These are phyloP conservation scores for Bipolaris victoriae DNA, from an alignment of 2,329 filamentous ascomycete species.

Conservation along the genomic window DNA sequence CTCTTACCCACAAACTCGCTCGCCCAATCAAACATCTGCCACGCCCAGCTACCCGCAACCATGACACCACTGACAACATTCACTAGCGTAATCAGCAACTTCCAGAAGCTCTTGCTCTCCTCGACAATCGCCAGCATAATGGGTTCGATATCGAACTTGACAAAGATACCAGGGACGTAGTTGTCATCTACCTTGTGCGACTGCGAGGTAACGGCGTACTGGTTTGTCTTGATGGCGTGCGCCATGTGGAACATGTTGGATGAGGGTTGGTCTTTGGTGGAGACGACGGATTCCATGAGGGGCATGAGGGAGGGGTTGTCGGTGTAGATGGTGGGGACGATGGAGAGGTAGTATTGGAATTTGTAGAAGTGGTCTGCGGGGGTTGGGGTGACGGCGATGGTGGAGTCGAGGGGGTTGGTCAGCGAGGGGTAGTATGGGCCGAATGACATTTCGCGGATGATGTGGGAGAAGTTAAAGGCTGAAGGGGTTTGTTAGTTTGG, in stretches of 20 bases:
- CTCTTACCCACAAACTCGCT: slow-evolving; percentile 55
- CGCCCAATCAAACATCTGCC: slow-evolving; percentile 80
- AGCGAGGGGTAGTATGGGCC: slow-evolving; percentile 95
- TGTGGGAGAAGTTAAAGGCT: slow-evolving; percentile 98
- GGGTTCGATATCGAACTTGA: slow-evolving; percentile 99
- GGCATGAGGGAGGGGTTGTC: slow-evolving; percentile 57
- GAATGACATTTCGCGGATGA: slow-evolving; percentile 94
- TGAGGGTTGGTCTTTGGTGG: slow-evolving; percentile 42
- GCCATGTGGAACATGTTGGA: slow-evolving; percentile 43
- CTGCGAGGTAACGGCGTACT: slow-evolving; percentile 96
- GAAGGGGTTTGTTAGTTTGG: slow-evolving; percentile 16
- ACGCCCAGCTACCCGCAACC: slow-evolving; percentile 93
- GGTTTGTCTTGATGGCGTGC: slow-evolving; percentile 85
- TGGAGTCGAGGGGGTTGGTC: slow-evolving; percentile 91
- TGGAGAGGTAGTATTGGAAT: slow-evolving; percentile 95
- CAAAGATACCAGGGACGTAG: slow-evolving; percentile 85
- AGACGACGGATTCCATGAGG: slow-evolving; percentile 47
- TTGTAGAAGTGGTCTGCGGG: slow-evolving; percentile 84
- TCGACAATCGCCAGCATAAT: slow-evolving; percentile 87
- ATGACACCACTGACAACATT: slow-evolving; percentile 91
- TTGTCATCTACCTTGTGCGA: slow-evolving; percentile 71
- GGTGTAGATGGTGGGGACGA: slow-evolving; percentile 92
- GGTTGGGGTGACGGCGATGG: slow-evolving; percentile 81
- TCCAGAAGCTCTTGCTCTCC: slow-evolving; percentile 74
- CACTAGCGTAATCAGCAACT: slow-evolving; percentile 79